A percentile compares a stretch with the other conserved stretches of the same genome.
phyloP scores from a whole-genome alignment of 345 rosid genomes.

The Dimocarpus longan region DNA sequence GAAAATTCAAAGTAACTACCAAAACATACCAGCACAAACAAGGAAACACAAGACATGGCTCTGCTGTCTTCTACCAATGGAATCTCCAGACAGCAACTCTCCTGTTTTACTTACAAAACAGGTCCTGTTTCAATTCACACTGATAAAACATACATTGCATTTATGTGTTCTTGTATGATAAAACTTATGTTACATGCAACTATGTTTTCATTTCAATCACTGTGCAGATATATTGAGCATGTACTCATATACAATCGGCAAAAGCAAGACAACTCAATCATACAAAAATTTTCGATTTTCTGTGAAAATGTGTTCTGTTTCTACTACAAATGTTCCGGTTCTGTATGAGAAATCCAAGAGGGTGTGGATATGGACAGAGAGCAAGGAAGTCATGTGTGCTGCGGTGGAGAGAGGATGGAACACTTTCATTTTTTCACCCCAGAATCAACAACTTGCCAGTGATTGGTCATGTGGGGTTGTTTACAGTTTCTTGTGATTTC shows the following conservation, averaged over 20 bases:
- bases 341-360: conserved; percentile 48
- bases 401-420: conserved; percentile 95
- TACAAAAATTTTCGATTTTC: conserved; percentile 4
- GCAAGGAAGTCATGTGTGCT: conserved; percentile 72
- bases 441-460: conserved; percentile 49
- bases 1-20: not conserved
- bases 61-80: not conserved
- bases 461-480: conserved; percentile 74
- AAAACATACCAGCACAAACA: not conserved
- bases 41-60: conserved; percentile 1
- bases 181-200: not conserved
- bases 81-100: not conserved
- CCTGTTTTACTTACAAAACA: conserved; percentile 11
- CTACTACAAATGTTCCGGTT: conserved; percentile 21
- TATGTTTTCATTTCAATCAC: not conserved
- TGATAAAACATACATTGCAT: not conserved
- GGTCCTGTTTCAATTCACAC: conserved; percentile 13
- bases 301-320: conserved; percentile 35
- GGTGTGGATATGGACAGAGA: conserved; percentile 85
- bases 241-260: not conserved
- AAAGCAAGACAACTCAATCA: not conserved
- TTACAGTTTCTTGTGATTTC: conserved; percentile 5
- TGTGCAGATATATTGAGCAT: conserved; percentile 8
- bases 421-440: conserved; percentile 63
- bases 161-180: not conserved